A percentile compares a stretch with the other conserved stretches of the same genome.
Evolutionary conservation across 1,139 yeast genomes (phyloP).

Genomic region (Diutina ranongensis): DNA sequence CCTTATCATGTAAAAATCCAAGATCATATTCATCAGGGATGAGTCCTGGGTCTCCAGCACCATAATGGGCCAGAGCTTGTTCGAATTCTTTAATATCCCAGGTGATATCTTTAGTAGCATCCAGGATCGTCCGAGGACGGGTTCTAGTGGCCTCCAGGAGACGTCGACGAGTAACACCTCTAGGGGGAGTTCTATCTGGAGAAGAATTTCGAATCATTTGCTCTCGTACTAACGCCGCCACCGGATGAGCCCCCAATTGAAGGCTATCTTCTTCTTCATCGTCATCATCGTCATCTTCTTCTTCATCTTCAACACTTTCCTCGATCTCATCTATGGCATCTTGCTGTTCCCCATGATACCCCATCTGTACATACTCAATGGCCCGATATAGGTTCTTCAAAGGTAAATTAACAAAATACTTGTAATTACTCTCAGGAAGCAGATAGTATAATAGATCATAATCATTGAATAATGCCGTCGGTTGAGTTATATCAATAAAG

Average conservation of each 20-base stretch:
- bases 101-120: not conserved
- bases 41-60: slow-evolving; percentile 2
- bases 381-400: slow-evolving; percentile 33
- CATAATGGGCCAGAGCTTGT: not conserved
- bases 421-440: slow-evolving; percentile 30
- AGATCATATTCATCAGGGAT: slow-evolving; percentile 2
- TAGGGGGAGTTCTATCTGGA: not conserved
- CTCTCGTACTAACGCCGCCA: not conserved
- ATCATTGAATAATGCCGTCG: slow-evolving; percentile 31
- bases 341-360: slow-evolving; percentile 8
- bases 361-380: slow-evolving; percentile 24
- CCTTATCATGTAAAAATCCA: slow-evolving; percentile 3
- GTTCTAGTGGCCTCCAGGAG: too few relatives aligned
- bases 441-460: slow-evolving; percentile 32
- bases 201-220: not conserved
- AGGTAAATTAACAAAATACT: slow-evolving; percentile 31
- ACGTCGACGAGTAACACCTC: not conserved
- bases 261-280: not conserved
- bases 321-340: not conserved
- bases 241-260: not conserved
- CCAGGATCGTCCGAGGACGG: slow-evolving; percentile 2
- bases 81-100: not conserved
- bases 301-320: not conserved
- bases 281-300: not conserved
- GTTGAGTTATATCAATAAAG: slow-evolving; percentile 43